phyloP scores from a whole-genome alignment of 495 filamentous ascomycete species.

The Hapsidospora chrysogenum region DNA sequence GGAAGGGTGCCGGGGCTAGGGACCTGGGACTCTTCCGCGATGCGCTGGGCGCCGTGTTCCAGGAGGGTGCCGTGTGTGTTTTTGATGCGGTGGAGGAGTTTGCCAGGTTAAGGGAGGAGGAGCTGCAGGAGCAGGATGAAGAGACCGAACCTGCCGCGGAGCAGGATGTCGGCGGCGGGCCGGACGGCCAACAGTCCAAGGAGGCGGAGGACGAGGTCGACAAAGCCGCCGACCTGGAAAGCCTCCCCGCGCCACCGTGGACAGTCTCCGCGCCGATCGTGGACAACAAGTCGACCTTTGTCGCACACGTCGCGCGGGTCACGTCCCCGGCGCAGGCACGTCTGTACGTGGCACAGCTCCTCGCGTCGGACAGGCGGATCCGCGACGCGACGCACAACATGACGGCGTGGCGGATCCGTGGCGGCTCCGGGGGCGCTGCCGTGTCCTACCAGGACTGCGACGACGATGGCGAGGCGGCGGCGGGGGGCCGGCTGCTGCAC shows the following conservation, averaged over 20 bases:
- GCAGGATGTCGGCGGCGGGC: slow-evolving; percentile 3
- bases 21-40: slow-evolving; percentile 49
- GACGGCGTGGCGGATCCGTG: slow-evolving; percentile 40
- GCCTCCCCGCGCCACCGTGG: slow-evolving; percentile 38
- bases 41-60: slow-evolving; percentile 46
- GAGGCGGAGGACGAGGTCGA: slow-evolving; percentile 5
- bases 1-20: slow-evolving; percentile 50
- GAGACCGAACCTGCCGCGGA: slow-evolving; percentile 6
- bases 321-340: slow-evolving; percentile 50
- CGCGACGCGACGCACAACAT: slow-evolving; percentile 88
- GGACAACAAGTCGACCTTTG: slow-evolving; percentile 78
- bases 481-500: slow-evolving; percentile 69
- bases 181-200: background rate
- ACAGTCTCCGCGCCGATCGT: slow-evolving; percentile 48
- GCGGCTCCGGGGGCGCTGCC: slow-evolving; percentile 17
- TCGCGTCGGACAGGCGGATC: slow-evolving; percentile 64
- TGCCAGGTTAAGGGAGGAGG: slow-evolving; percentile 6
- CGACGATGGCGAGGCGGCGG: slow-evolving; percentile 93
- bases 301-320: slow-evolving; percentile 58
- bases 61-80: slow-evolving; percentile 64
- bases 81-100: slow-evolving; percentile 71
- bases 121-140: slow-evolving; percentile 10
- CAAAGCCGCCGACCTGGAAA: slow-evolving; percentile 1
- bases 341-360: slow-evolving; percentile 49
- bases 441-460: slow-evolving; percentile 75